Evolutionary conservation across 257 asterid genomes (phyloP).

Genomic region (Avicennia marina): DNA sequence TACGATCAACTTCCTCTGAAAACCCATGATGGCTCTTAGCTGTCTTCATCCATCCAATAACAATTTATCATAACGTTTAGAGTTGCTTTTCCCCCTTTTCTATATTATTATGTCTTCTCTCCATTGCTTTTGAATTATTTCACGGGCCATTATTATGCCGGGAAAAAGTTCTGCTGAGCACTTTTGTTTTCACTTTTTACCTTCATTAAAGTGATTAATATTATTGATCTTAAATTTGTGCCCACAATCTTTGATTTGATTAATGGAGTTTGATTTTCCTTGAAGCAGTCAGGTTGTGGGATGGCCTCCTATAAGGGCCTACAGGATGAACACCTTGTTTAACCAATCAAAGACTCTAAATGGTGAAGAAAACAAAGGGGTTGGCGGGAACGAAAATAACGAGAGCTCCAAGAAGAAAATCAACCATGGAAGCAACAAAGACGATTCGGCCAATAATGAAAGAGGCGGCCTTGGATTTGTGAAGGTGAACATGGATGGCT

Average conservation of each 20-base stretch:
- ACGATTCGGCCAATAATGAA: slow-evolving; percentile 32
- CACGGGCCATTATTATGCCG: slow-evolving; percentile 16
- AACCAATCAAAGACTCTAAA: slow-evolving; percentile 52
- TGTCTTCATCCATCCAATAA: slow-evolving; percentile 18
- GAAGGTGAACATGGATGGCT: slow-evolving; percentile 84
- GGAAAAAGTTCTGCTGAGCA: slow-evolving; percentile 5
- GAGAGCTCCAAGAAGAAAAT: slow-evolving; percentile 57
- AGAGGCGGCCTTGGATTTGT: slow-evolving; percentile 53
- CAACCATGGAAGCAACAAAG: slow-evolving; percentile 49
- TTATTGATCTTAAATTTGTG: not conserved
- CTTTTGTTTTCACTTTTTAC: too few species aligned
- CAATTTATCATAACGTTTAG: slow-evolving; percentile 27
- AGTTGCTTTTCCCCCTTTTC: slow-evolving; percentile 15
- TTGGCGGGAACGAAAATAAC: slow-evolving; percentile 45
- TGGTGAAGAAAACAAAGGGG: slow-evolving; percentile 51
- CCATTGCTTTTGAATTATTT: slow-evolving; percentile 21
- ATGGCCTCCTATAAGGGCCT: slow-evolving; percentile 86
- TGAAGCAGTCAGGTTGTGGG: slow-evolving; percentile 87
- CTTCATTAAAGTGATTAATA: too few species aligned
- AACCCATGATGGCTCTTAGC: slow-evolving; percentile 14
- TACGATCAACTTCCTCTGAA: slow-evolving; percentile 1
- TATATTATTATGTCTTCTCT: slow-evolving; percentile 19
- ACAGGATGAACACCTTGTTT: slow-evolving; percentile 67
- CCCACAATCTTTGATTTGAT: not conserved
- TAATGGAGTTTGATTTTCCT: not conserved